Conservation (phyloP, 768 basidiomycete species). For the Boletus patriciae region DNA sequence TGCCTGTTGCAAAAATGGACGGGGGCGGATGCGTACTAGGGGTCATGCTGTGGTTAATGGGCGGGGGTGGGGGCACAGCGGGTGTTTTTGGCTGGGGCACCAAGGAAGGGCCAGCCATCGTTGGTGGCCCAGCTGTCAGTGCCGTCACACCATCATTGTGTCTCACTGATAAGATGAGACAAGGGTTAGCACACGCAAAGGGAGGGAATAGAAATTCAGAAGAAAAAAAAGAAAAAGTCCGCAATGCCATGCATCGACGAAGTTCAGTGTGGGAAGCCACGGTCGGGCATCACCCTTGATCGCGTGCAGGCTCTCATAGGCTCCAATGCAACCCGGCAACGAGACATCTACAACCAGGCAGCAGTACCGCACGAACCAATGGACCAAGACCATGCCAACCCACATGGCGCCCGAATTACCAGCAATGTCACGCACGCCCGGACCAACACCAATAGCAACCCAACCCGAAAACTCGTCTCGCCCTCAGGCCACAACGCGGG, state of each 20-base stretch:
- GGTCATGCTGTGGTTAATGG: conserved; percentile 29
- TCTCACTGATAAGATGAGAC: conserved; percentile 17
- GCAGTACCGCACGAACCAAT: neutral
- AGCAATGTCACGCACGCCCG: neutral
- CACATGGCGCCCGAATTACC: neutral
- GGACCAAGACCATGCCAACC: neutral
- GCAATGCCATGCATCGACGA: neutral
- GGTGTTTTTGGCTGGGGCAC: conserved; percentile 23
- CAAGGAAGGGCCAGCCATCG: conserved; percentile 7
- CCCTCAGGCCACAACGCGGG: neutral
- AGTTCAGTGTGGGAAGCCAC: neutral
- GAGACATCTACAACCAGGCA: neutral
- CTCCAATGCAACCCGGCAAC: neutral
- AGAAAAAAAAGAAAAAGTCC: neutral
- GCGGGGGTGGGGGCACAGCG: conserved; percentile 6
- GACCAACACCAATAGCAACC: neutral
- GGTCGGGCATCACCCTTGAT: too few species aligned
- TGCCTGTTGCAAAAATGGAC: conserved; percentile 24
- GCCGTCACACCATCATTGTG: conserved; percentile 19
- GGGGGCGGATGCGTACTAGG: conserved; percentile 34
- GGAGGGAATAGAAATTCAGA: neutral
- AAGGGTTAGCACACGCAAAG: conserved; percentile 5
- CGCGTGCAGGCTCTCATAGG: neutral
- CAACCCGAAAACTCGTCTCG: too few species aligned
- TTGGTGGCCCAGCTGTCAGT: conserved; percentile 16